Base-by-base conservation (phyloP, 1,284 basidiomycete species). In the Rhodotorula sp. region DNA sequence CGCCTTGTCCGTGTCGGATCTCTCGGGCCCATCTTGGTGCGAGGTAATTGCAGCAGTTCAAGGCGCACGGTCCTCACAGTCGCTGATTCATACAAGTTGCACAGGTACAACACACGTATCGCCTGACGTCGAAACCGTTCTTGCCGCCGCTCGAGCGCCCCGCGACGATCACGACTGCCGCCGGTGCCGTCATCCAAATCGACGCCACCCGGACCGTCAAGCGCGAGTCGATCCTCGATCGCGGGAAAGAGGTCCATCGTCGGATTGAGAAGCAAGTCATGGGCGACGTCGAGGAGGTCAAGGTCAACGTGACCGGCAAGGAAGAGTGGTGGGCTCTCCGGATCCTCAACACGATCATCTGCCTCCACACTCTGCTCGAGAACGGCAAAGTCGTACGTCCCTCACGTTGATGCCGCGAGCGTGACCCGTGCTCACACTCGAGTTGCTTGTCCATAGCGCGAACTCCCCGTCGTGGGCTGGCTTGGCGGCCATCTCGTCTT, bases 311-410 rank as follows among this genome's bases (percentile, higher is more conserved):
- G 0, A 62, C 62, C 2, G 72, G 64, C 8, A 70, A 69, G 57
- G 78, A 75, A n/a, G 70, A 75, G 29, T 67, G 71, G 65, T 78
- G 77, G 76, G 68, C 68, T 5, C 56, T 68, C n/a, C 70, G 77
- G n/a, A 48, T 78, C 14, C 56, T 78, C 8, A 78, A 78, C 26
- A 73, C 71, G 70, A 64, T 75, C 18, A 70, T 76, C 21, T 71
- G 68, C n/a, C 58, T 78, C 18, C 68, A 63, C 12, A 72, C 72
- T 7, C 65, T 78, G 26, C 58, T 69, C 26, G 58, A 67, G n/a
- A 61, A 67, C 2, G 76, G 76, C 2, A 57, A 69, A 59, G 76
- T 74, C 3, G 73, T 75, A n/a, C 56, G 73, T 62, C 16, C 3
- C 7, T 7, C 12, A 15, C 18, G 16, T 48, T 62, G 14, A 1